Evolutionary conservation across 1,139 yeast species (phyloP).

Genomic region (Geotrichum candidum): DNA sequence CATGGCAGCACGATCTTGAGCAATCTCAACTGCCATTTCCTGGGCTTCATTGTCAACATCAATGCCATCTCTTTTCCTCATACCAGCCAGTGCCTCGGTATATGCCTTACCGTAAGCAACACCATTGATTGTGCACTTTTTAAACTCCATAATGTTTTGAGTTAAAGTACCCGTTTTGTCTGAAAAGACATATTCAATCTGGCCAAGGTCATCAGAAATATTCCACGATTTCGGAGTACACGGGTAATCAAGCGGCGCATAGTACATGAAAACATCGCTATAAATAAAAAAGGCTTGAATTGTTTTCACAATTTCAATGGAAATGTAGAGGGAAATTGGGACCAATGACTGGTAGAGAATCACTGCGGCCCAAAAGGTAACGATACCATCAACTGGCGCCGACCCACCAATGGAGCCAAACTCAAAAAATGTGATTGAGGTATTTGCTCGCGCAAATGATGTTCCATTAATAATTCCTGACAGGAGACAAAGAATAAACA

Average conservation of each 20-base stretch:
- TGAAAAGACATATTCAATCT: slow-evolving; percentile 89
- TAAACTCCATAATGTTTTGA: slow-evolving; percentile 94
- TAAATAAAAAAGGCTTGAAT: slow-evolving; percentile 87
- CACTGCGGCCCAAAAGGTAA: slow-evolving; percentile 82
- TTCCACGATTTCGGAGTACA: slow-evolving; percentile 97
- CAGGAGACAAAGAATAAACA: slow-evolving; percentile 73
- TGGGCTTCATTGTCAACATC: slow-evolving; percentile 67
- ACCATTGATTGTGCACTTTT: slow-evolving; percentile 85
- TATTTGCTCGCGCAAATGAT: slow-evolving; percentile 47
- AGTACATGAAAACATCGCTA: slow-evolving; percentile 80
- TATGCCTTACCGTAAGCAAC: slow-evolving; percentile 86
- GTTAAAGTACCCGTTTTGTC: slow-evolving; percentile 97
- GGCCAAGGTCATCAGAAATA: slow-evolving; percentile 94
- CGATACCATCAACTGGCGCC: slow-evolving; percentile 73
- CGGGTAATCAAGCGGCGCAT: slow-evolving; percentile 78
- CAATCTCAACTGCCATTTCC: slow-evolving; percentile 47
- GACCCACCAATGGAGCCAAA: slow-evolving; percentile 56
- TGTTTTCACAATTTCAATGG: slow-evolving; percentile 89
- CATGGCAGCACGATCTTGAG: slow-evolving; percentile 60
- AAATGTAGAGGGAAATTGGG: slow-evolving; percentile 86
- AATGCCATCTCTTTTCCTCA: slow-evolving; percentile 76
- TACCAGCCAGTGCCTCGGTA: slow-evolving; percentile 91
- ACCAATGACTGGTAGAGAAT: slow-evolving; percentile 85
- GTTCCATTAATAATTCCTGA: slow-evolving; percentile 82
- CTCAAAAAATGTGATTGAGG: slow-evolving; percentile 67